phyloP scores from a whole-genome alignment of 768 basidiomycete species.

The Mycena amicta region DNA sequence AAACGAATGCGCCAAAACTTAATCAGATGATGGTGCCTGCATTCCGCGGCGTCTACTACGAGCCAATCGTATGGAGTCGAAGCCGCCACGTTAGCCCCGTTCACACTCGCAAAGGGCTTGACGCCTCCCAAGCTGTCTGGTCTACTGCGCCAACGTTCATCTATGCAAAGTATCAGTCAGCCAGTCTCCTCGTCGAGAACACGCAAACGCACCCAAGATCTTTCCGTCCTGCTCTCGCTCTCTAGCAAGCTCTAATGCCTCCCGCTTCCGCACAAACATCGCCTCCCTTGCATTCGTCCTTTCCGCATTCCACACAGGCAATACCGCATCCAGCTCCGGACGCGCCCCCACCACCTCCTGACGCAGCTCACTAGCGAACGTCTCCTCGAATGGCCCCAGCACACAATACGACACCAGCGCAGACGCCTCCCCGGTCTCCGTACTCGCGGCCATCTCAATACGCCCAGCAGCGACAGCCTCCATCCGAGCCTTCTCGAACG shows the following conservation, averaged over 20 bases:
- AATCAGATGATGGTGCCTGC: no score
- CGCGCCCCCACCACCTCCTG: slow-evolving; percentile 8
- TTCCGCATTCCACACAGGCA: slow-evolving; percentile 14
- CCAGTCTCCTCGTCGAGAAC: no score
- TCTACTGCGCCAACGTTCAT: no score
- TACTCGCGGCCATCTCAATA: slow-evolving; percentile 3
- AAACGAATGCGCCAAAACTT: no score
- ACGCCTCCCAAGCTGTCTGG: no score
- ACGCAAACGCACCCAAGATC: no score
- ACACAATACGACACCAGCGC: slow-evolving; percentile 13
- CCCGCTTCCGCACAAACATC: slow-evolving; percentile 10
- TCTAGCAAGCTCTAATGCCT: slow-evolving; percentile 8
- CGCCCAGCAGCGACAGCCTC: slow-evolving; percentile 9
- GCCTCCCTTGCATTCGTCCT: slow-evolving; percentile 10
- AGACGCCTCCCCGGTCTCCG: slow-evolving; percentile 2
- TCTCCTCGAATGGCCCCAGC: slow-evolving; percentile 14
- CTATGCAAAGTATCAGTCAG: no score
- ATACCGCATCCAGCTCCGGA: slow-evolving; percentile 9
- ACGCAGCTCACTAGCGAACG: slow-evolving; percentile 8
- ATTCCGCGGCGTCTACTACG: no score
- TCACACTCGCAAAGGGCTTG: no score
- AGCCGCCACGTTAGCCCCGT: no score
- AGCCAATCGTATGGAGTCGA: no score
- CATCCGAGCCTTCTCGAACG: slow-evolving; percentile 29
- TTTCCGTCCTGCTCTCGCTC: no score